A percentile compares a stretch with the other conserved stretches of the same genome.
These are phyloP conservation scores for Cercospora brassicicola DNA, from an alignment of 2,329 filamentous ascomycete species.

Conservation along the genomic window DNA sequence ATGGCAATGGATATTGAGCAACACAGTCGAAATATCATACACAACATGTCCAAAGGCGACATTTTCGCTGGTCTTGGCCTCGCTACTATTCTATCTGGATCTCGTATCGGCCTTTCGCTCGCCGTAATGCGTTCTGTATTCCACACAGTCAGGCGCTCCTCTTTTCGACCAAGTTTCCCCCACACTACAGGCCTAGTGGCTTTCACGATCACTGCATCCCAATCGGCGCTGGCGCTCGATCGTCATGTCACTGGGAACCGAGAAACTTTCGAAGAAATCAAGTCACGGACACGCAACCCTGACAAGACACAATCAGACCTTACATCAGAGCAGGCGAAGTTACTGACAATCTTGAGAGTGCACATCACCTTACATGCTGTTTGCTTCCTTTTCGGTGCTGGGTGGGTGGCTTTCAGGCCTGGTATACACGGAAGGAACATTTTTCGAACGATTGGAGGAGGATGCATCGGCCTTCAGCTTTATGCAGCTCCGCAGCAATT, in stretches of 20 bases:
- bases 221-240: not conserved
- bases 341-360: not conserved
- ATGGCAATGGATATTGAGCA: not conserved
- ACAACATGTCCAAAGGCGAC: not conserved
- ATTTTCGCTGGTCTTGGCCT: not conserved
- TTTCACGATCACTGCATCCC: not conserved
- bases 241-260: not conserved
- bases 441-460: not conserved
- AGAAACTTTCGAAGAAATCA: not conserved
- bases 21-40: not conserved
- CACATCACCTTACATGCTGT: not conserved
- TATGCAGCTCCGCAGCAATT: too few species aligned
- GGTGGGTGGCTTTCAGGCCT: not conserved
- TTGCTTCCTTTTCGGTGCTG: not conserved
- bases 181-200: not conserved
- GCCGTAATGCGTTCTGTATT: not conserved
- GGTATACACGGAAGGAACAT: not conserved
- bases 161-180: not conserved
- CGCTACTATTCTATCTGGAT: not conserved
- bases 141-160: not conserved
- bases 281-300: not conserved
- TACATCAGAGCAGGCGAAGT: not conserved
- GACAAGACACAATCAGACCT: not conserved
- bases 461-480: too few species aligned
- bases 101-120: not conserved